Evolutionary conservation across 495 filamentous ascomycete species (phyloP), one percentile per base, ranked within the genome.

Genomic region (Thermochaetoides thermophila): DNA sequence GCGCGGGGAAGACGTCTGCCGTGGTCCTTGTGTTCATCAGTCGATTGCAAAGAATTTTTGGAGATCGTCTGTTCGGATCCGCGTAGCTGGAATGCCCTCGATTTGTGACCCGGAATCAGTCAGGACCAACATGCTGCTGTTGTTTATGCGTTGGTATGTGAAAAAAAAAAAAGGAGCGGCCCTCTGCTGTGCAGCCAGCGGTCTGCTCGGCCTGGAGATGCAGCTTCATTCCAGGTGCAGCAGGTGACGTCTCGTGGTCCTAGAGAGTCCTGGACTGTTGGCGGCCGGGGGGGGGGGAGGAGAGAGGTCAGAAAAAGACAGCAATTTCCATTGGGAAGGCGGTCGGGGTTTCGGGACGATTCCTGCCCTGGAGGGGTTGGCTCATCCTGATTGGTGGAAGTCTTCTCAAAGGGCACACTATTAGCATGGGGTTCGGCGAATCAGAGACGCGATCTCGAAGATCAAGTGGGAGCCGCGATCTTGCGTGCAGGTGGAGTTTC

Each of bases 401-500:
- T n/a, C 17, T 37, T 37, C 37, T 29, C 39, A 38, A 29, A 42
- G 34, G 31, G 29, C 41, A 42, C 34, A 38, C 34, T 23, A 23
- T 9, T 14, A 15, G 15, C 21, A 29, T 2, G 15, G 19, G 4
- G n/a, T 8, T 27, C 14, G 12, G 24, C 50, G 34, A 54, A 54
- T 54, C 38, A 52, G 37, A 38, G 23, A 28, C 18, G 11, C 27
- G 19, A 16, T n/a, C 16, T 25, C 23, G 13, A n/a, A n/a, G n/a
- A n/a, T 34, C 38, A 43, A 52, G 40, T 37, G 45, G 38, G 50
- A 39, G 36, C 26, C 6, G 40, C 38, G 53, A 54, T 53, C 51
- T 45, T 42, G 51, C 43, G 23, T 47, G 45, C 43, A 52, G 47
- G 46, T 54, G 53, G 53, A 57, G 51, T 57, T 43, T 53, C 53